phyloP scores from a whole-genome alignment of 805 yeast genomes.

The Wickerhamomyces strasburgensis region DNA sequence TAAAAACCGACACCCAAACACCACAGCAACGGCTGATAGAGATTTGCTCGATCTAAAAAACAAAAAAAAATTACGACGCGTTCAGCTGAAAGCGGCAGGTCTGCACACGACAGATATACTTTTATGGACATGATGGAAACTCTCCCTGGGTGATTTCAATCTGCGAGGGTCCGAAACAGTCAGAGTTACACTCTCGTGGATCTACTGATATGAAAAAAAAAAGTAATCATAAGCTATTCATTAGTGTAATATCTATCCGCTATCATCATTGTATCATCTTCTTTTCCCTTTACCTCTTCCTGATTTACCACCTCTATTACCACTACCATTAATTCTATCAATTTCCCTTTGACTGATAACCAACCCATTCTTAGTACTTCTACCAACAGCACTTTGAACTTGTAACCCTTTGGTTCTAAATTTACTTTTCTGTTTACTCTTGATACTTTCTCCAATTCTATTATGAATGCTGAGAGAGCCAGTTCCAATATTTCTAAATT shows the following conservation, averaged over 20 bases:
- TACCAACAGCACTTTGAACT: constrained; percentile 72
- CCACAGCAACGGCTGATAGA: too few relatives aligned
- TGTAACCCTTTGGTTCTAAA: constrained; percentile 72
- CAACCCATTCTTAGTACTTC: constrained; percentile 73
- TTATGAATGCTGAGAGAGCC: constrained; percentile 32
- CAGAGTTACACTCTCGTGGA: too few relatives aligned
- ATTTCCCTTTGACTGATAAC: constrained; percentile 65
- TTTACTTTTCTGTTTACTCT: constrained; percentile 36
- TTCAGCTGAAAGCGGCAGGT: too few relatives aligned
- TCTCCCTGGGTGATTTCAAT: too few relatives aligned
- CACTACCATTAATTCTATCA: constrained; percentile 36
- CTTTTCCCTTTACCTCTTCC: constrained; percentile 1
- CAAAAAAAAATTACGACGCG: too few relatives aligned
- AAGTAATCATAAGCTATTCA: background rate
- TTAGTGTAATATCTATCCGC: background rate
- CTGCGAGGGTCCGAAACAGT: too few relatives aligned
- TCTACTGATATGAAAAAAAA: too few relatives aligned
- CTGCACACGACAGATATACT: too few relatives aligned
- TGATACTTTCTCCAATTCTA: constrained; percentile 45
- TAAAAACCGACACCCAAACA: too few relatives aligned
- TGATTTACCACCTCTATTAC: constrained; percentile 8
- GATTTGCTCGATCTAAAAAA: too few relatives aligned
- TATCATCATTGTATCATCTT: background rate
- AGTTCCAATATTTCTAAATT: constrained; percentile 51
- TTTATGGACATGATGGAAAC: too few relatives aligned